A percentile compares a stretch with the other conserved stretches of the same genome.
Conservation (phyloP, 257 asterid species). For the Solanum megistacrolobum region DNA sequence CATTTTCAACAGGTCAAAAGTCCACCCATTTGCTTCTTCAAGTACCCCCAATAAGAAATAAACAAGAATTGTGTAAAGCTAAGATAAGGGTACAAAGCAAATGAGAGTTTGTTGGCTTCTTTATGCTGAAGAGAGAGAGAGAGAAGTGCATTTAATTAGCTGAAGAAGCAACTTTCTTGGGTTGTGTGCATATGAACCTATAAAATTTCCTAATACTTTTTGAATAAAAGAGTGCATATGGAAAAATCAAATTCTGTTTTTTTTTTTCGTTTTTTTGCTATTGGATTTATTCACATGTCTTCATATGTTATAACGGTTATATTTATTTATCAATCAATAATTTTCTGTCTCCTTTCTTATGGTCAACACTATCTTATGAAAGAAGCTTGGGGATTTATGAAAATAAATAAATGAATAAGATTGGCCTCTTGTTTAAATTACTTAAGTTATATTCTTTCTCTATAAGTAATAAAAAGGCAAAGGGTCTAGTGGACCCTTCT, state of each 20-base stretch:
- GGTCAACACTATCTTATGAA: background rate
- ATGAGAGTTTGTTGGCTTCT: background rate
- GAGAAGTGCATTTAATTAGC: background rate
- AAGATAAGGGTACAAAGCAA: background rate
- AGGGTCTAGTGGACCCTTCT: no score
- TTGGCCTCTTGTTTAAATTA: background rate
- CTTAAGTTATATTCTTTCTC: background rate
- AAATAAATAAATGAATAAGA: background rate
- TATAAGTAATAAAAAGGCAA: no score
- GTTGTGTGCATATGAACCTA: background rate
- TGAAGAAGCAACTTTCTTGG: background rate
- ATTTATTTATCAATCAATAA: background rate
- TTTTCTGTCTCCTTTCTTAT: background rate
- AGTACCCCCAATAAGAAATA: background rate
- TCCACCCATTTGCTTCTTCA: background rate
- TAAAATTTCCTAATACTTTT: background rate
- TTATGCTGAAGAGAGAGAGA: background rate
- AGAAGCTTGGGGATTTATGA: background rate
- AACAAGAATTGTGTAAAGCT: background rate
- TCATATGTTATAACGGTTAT: background rate
- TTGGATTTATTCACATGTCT: background rate
- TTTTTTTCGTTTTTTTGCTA: background rate
- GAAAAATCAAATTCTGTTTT: background rate
- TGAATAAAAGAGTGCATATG: no score
- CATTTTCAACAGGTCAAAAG: constrained; percentile 21